Evolutionary conservation across 192 early-diverging fungal species (phyloP).

Genomic region (Entomortierella parvispora): DNA sequence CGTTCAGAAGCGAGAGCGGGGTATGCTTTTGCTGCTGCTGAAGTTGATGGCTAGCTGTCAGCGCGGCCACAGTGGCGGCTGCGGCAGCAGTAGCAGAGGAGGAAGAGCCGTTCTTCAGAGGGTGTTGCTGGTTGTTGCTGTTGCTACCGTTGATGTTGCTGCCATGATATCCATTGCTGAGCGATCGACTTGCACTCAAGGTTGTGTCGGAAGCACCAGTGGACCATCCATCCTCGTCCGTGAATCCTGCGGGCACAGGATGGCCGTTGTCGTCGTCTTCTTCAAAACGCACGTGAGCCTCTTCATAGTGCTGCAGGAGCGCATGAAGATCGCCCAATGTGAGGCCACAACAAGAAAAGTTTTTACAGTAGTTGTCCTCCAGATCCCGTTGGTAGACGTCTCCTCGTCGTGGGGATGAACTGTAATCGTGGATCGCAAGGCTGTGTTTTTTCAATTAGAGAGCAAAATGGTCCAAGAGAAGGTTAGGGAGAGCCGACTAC

Average conservation of each 20-base stretch:
- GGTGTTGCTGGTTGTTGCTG: not conserved
- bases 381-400: slow-evolving; percentile 70
- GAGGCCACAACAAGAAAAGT: slow-evolving; percentile 95
- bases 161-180: not conserved
- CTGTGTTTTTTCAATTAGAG: slow-evolving; percentile 1
- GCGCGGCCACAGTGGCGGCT: slow-evolving; percentile 41
- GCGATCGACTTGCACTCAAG: not conserved
- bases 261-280: slow-evolving; percentile 68
- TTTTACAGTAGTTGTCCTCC: slow-evolving; percentile 92
- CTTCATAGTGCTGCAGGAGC: slow-evolving; percentile 96
- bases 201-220: slow-evolving; percentile 19
- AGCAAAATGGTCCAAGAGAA: not conserved
- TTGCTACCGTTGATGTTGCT: not conserved
- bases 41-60: slow-evolving; percentile 34
- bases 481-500: slow-evolving; percentile 4
- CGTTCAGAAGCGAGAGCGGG: slow-evolving; percentile 33
- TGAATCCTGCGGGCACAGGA: slow-evolving; percentile 41
- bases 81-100: slow-evolving; percentile 33
- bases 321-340: slow-evolving; percentile 92
- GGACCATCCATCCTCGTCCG: slow-evolving; percentile 51
- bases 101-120: not conserved
- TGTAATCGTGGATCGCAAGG: slow-evolving; percentile 36
- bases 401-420: slow-evolving; percentile 41
- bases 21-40: slow-evolving; percentile 38
- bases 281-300: slow-evolving; percentile 90